Evolutionary conservation across 1,284 basidiomycete species (phyloP), one percentile per base, ranked within the genome.

Genomic region (Cryptococcus hybrid): DNA sequence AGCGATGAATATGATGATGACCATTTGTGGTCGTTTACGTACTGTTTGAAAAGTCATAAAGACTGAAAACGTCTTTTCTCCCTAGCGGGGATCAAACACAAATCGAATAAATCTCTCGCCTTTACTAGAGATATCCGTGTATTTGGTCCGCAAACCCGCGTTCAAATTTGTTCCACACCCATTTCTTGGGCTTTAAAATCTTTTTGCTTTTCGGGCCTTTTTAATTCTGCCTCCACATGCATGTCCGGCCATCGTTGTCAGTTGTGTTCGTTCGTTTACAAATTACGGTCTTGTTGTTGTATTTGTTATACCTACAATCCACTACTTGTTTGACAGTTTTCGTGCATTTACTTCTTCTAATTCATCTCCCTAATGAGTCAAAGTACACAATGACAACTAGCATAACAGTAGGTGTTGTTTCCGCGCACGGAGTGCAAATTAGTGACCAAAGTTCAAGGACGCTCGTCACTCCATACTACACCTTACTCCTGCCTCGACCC

Each of bases 391-490:
- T 60, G 58, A 60, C 58, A 1, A 60, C 58, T n/a, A 60, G 58
- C 58, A 62, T 69, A 12, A 70, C 68, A 2, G 68, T 68, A 15
- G 49, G 54, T n/a, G 11, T 11, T 24, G 1, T 24, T 24, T 24
- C 3, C 24, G 24, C 24, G 2, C 24, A 24, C 24, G 3, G 24
- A 24, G 2, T 24, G 3, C 24, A 24, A 24, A 24, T 24, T 24
- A 24, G 24, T 24, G 24, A 24, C 3, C 24, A 24, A 24, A 24
- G 24, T 24, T 24, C 53, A 30, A 76, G 74, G 75, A 76, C 55
- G 71, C 73, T 5, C 73, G 75, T 13, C 75, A 65, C 58, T 73
- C 70, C 42, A 71, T 72, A 11, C 58, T 76, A 4, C 75, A 75
- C 54, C 73, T 70, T 50, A 71, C 69, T 0, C 54, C 60, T 5